These are phyloP conservation scores for Helenozyma baotianmanensis DNA, from an alignment of 805 yeast genomes.

Conservation along the genomic window DNA sequence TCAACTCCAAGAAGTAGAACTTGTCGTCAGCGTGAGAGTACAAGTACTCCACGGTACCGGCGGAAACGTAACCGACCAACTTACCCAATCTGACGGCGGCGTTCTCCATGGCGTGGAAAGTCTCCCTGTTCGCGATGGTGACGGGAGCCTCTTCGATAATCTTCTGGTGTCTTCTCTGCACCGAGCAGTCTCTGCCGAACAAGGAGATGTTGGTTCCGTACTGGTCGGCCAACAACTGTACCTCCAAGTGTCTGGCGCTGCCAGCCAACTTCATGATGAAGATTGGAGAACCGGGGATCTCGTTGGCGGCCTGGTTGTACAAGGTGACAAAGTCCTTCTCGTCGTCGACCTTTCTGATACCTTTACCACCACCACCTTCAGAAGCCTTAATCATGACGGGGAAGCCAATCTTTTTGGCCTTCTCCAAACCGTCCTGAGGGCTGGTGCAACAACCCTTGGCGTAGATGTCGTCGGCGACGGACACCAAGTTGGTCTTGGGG, in stretches of 20 bases:
- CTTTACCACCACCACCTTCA: constrained; percentile 99
- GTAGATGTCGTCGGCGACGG: constrained; percentile 81
- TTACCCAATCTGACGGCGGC: constrained; percentile 97
- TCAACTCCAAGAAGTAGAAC: constrained; percentile 92
- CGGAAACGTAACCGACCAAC: constrained; percentile 96
- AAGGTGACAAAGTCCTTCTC: constrained; percentile 72
- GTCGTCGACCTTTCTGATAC: constrained; percentile 91
- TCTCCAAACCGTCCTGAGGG: constrained; percentile 84
- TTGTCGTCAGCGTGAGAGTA: constrained; percentile 92
- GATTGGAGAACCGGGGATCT: constrained; percentile 98
- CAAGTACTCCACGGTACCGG: constrained; percentile 98
- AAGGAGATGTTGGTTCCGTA: constrained; percentile 96
- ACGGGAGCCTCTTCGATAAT: constrained; percentile 99
- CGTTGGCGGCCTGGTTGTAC: constrained; percentile 92
- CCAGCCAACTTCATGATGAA: constrained; percentile 98
- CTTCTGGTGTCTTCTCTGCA: constrained; percentile 98
- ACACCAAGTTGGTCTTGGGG: constrained; percentile 67
- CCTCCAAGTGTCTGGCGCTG: constrained; percentile 96
- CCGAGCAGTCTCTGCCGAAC: constrained; percentile 99
- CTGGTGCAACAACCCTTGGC: constrained; percentile 80
- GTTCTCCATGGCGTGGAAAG: constrained; percentile 87
- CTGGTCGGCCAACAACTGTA: constrained; percentile 95
- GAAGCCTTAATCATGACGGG: constrained; percentile 99
- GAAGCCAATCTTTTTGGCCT: constrained; percentile 87
- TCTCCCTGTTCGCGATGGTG: constrained; percentile 81